phyloP scores from a whole-genome alignment of 2,329 filamentous ascomycete genomes.

The Atkinsonella texensis region DNA sequence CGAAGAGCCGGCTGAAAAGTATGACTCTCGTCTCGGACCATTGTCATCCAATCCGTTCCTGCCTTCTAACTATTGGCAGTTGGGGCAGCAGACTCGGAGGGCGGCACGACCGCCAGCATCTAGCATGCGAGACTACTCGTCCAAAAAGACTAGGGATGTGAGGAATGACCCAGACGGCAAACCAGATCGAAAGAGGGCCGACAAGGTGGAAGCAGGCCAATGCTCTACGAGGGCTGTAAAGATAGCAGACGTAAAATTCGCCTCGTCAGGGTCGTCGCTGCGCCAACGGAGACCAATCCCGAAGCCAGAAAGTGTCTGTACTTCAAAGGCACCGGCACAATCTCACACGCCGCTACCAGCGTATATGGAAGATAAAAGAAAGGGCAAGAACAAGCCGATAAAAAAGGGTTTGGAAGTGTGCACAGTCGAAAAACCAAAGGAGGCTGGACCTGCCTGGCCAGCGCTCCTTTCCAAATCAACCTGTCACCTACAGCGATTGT shows the following conservation, averaged over 20 bases:
- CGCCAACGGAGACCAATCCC: slow-evolving; percentile 32
- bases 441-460: background rate
- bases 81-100: background rate
- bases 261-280: slow-evolving; percentile 32
- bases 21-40: too few species aligned
- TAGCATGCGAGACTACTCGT: slow-evolving; percentile 14
- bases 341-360: slow-evolving; percentile 32
- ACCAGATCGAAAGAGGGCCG: slow-evolving; percentile 11
- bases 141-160: slow-evolving; percentile 25
- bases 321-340: slow-evolving; percentile 45
- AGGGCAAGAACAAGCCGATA: too few species aligned
- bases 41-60: background rate
- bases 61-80: background rate
- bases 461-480: background rate
- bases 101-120: background rate
- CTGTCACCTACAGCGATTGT: background rate
- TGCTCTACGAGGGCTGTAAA: slow-evolving; percentile 11
- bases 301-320: slow-evolving; percentile 50
- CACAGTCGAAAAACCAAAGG: slow-evolving; percentile 7
- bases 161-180: slow-evolving; percentile 34
- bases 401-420: slow-evolving; percentile 6
- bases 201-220: slow-evolving; percentile 2
- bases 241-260: slow-evolving; percentile 36
- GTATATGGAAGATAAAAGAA: too few species aligned
- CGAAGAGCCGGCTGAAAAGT: too few species aligned